Evolutionary conservation across 2,329 filamentous ascomycete genomes (phyloP), one percentile per base, ranked within the genome.

Genomic region (Ceratocystiopsis sp.): DNA sequence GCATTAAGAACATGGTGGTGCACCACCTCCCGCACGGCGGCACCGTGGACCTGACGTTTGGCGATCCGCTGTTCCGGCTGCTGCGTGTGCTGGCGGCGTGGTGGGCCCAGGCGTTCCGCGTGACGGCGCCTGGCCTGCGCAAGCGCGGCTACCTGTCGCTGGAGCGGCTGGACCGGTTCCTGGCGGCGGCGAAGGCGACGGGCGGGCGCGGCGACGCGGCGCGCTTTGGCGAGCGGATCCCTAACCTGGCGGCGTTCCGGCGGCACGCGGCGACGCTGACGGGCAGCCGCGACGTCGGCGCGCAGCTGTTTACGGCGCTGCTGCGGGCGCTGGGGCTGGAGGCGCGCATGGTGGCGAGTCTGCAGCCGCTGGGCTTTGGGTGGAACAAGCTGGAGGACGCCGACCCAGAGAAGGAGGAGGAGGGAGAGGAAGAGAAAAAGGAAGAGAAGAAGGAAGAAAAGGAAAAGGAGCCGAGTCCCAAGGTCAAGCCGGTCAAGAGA

Each of bases 341-440:
- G 53, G 75, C 84, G 12, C 73, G 89, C 29, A 71, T 96, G 67
- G 76, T 96, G 3, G 78, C 79, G 11, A 95, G 77, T 55, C 57
- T 98, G 36, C 91, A 96, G 55, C 80, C 86, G 1, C 62, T 84
- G 18, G 91, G 91, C 0, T 94, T 93, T 58, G 86, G 86, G 2
- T 96, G 85, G 78, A 93, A 76, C 47, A 93, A 89, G 57, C 62
- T 71, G 12, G 91, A 98, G 59, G 83, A 91, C 42, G 84, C 81
- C 6, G 73, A 75, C 13, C 55, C 59, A 2, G 68, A 69, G 51
- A 71, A 64, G 50, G 58, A 60, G 11, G 42, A 48, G 15, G 50
- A 51, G 34, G 42, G 44, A 3, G 44, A 16, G 8, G 29, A 12
- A 8, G 16, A 18, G 2, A 34, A 33, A 15, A 45, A 45, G 34